Evolutionary conservation across 139 green algal genomes (phyloP).

Genomic region (Chlamydomonas eustigma): DNA sequence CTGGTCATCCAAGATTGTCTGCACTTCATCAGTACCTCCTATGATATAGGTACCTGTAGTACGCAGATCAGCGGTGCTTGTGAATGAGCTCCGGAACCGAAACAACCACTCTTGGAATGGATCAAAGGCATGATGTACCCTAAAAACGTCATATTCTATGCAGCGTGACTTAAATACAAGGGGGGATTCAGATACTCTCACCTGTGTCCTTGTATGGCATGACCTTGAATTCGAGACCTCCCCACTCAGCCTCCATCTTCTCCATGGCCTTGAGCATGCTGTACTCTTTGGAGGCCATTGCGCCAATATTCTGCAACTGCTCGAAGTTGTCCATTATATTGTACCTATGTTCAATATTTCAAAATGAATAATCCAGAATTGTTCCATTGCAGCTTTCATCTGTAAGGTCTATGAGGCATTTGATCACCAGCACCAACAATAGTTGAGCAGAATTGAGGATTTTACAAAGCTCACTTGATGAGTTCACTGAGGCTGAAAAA

Average conservation of each 20-base stretch:
- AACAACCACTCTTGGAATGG: too few species aligned
- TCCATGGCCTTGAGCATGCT: constrained; percentile 63
- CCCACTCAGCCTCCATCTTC: constrained; percentile 81
- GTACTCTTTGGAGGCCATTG: constrained; percentile 27
- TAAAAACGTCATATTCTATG: too few species aligned
- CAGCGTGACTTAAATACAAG: too few species aligned
- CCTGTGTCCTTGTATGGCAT: constrained; percentile 74
- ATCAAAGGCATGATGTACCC: neutral
- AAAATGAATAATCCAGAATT: too few species aligned
- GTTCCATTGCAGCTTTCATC: too few species aligned
- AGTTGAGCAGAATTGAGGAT: too few species aligned
- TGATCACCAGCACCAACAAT: too few species aligned
- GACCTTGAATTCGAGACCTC: constrained; percentile 64
- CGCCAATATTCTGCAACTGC: constrained; percentile 25
- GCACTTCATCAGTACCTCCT: constrained; percentile 80
- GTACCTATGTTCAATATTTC: constrained; percentile 6
- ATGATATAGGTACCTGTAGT: constrained; percentile 75
- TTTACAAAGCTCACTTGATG: too few species aligned
- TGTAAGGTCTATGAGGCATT: too few species aligned
- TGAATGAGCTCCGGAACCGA: too few species aligned
- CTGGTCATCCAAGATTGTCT: constrained; percentile 73
- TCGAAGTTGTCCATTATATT: constrained; percentile 13
- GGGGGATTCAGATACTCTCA: too few species aligned
- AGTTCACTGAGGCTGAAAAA: constrained; percentile 29
- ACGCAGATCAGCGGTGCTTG: too few species aligned